Conservation (phyloP, 78 protist genomes). For the Chrysochromulina tobinii region DNA sequence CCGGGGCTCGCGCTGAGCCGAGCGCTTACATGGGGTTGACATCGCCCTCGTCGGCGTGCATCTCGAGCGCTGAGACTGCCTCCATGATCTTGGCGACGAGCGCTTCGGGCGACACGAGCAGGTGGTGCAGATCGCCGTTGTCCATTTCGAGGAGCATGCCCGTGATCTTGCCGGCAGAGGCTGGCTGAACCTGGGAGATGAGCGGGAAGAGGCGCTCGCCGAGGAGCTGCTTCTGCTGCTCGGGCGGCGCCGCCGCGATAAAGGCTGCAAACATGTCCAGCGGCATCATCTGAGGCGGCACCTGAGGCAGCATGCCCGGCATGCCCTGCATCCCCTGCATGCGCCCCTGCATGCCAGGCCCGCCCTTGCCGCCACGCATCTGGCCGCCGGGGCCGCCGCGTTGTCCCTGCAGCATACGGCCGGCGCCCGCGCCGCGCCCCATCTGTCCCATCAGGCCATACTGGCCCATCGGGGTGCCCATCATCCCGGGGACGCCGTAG, state of each 20-base stretch:
- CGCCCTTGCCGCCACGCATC: not conserved
- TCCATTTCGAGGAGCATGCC: slow-evolving; percentile 94
- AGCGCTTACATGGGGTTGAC: too few species aligned
- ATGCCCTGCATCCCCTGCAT: not conserved
- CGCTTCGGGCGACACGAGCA: slow-evolving; percentile 65
- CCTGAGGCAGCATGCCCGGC: not conserved
- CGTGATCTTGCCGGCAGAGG: slow-evolving; percentile 86
- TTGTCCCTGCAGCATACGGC: not conserved
- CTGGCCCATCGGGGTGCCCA: not conserved
- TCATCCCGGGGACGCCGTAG: not conserved
- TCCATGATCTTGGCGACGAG: slow-evolving; percentile 73
- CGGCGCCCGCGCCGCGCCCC: not conserved
- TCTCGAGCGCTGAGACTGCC: slow-evolving; percentile 70
- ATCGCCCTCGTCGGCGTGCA: slow-evolving; percentile 52
- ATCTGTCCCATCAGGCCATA: slow-evolving; percentile 9
- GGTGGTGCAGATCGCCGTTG: slow-evolving; percentile 73
- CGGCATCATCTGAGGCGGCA: not conserved
- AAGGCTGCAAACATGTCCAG: not conserved
- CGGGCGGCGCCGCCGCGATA: slow-evolving; percentile 42
- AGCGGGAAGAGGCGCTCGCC: slow-evolving; percentile 88
- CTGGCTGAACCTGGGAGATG: slow-evolving; percentile 54
- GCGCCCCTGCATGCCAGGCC: not conserved
- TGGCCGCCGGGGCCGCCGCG: slow-evolving; percentile 4
- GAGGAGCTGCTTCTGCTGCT: slow-evolving; percentile 66
- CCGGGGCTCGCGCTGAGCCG: too few species aligned